These are phyloP conservation scores for Epichloe typhina DNA, from an alignment of 2,329 filamentous ascomycete species.

Conservation along the genomic window DNA sequence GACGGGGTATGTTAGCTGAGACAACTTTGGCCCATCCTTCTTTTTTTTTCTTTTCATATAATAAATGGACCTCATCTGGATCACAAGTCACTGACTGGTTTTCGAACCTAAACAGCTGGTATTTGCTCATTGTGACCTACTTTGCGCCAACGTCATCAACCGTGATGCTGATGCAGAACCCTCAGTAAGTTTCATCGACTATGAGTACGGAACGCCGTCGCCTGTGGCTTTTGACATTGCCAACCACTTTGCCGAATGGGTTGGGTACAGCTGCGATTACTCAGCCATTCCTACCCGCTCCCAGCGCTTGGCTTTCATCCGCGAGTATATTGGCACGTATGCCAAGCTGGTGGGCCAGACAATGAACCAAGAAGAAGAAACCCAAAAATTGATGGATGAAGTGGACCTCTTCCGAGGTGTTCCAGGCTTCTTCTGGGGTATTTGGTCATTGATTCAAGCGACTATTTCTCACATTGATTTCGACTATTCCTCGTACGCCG, in stretches of 20 bases:
- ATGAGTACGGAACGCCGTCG: slow-evolving; percentile 91
- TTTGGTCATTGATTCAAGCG: slow-evolving; percentile 92
- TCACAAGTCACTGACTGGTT: slow-evolving; percentile 6
- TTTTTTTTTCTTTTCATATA: not conserved
- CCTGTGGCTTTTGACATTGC: slow-evolving; percentile 92
- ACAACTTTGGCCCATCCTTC: not conserved
- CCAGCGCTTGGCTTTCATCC: slow-evolving; percentile 68
- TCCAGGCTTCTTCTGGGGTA: slow-evolving; percentile 83
- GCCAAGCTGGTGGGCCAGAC: slow-evolving; percentile 34
- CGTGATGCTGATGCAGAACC: slow-evolving; percentile 21
- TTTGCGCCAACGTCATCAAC: slow-evolving; percentile 91
- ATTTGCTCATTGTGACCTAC: slow-evolving; percentile 88
- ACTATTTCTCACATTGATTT: slow-evolving; percentile 93
- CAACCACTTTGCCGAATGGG: slow-evolving; percentile 98
- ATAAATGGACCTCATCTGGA: not conserved
- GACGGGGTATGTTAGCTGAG: slow-evolving; percentile 46
- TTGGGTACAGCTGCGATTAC: slow-evolving; percentile 90
- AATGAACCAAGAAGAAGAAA: slow-evolving; percentile 45
- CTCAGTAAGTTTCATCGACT: slow-evolving; percentile 74
- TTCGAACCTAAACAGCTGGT: slow-evolving; percentile 45
- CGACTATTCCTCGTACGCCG: slow-evolving; percentile 86
- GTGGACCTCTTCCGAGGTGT: slow-evolving; percentile 81
- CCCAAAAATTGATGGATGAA: slow-evolving; percentile 58
- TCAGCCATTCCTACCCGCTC: slow-evolving; percentile 64
- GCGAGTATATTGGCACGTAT: slow-evolving; percentile 71